Evolutionary conservation across 2,329 filamentous ascomycete genomes (phyloP), one percentile per base, ranked within the genome.

Genomic region (Fusarium stilboides): DNA sequence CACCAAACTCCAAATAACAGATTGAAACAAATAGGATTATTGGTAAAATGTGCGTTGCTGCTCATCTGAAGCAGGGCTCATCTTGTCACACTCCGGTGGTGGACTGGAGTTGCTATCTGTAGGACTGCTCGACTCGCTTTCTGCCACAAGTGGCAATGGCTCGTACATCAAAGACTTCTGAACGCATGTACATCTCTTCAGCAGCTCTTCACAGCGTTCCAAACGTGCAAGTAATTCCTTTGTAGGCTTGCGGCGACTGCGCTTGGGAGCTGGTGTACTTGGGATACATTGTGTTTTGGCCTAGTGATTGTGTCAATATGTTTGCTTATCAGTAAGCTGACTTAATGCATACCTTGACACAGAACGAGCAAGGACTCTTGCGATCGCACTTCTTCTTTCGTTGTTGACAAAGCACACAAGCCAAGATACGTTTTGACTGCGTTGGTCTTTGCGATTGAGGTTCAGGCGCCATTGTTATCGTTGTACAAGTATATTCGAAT

Each of bases 371-470:
- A 24, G 68, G 68, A 3, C 55, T 57, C 20, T 71, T 68, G 10
- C 63, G 52, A 26, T 70, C 68, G 44, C 68, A 70, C 39, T 70
- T 70, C 68, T 70, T 70, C 37, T 70, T 70, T 44, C 68, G 63
- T 22, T 68, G 63, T 39, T 70, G 68, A 13, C 68, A 70, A 6
- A 70, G 64, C 2, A 70, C 68, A 6, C 68, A 70, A 1, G 68
- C 68, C 19, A 70, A 33, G 28, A 71, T n/a, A 5, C 68, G 46
- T 9, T 54, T 57, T 22, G 63, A 49, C 40, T 44, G 33, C 49
- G 45, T 47, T 36, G 58, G 40, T 20, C 53, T 51, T 28, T 46
- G 62, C 14, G 59, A 58, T 39, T 64, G 47, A 17, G 59, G 40
- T 17, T 62, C 53, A 3, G 40, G 51, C 37, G 67, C 62, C 67